A percentile compares a stretch with the other conserved stretches of the same genome.
Conservation (phyloP, 1,284 basidiomycete genomes). For the Puccinia novopanici region DNA sequence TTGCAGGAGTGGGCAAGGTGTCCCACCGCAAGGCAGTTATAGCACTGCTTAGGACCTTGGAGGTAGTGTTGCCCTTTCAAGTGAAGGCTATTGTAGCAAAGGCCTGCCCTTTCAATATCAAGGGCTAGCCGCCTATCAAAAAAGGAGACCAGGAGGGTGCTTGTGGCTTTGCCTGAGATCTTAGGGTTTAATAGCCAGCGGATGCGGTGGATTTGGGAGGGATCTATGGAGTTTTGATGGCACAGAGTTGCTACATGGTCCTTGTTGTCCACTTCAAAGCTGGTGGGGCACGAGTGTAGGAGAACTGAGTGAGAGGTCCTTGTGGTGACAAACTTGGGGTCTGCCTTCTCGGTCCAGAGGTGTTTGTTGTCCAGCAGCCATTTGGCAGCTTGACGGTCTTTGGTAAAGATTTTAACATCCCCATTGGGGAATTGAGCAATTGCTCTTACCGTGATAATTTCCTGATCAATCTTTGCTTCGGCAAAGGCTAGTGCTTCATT, state of each 20-base stretch:
- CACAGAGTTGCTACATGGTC: neutral
- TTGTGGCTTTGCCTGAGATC: neutral
- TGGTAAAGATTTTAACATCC: conserved; percentile 13
- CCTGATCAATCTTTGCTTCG: neutral
- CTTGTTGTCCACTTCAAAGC: neutral
- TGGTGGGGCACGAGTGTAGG: neutral
- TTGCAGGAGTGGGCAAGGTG: neutral
- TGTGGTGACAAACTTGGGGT: conserved; percentile 8
- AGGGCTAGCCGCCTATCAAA: neutral
- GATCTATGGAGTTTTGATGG: neutral
- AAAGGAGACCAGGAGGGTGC: neutral
- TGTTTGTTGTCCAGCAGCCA: conserved; percentile 10
- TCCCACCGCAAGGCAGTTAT: neutral
- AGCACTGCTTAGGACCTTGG: conserved; percentile 5
- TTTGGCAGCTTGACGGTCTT: neutral
- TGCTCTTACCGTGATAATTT: neutral
- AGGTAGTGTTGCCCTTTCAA: neutral
- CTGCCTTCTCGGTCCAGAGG: too few species aligned
- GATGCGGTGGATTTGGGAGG: neutral
- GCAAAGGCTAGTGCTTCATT: neutral
- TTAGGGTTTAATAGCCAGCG: neutral
- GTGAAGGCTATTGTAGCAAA: neutral
- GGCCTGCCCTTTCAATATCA: neutral
- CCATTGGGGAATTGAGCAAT: too few species aligned
- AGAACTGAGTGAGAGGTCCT: neutral